Evolutionary conservation across 139 green algal species (phyloP).

Genomic region (Dunaliella primolecta): DNA sequence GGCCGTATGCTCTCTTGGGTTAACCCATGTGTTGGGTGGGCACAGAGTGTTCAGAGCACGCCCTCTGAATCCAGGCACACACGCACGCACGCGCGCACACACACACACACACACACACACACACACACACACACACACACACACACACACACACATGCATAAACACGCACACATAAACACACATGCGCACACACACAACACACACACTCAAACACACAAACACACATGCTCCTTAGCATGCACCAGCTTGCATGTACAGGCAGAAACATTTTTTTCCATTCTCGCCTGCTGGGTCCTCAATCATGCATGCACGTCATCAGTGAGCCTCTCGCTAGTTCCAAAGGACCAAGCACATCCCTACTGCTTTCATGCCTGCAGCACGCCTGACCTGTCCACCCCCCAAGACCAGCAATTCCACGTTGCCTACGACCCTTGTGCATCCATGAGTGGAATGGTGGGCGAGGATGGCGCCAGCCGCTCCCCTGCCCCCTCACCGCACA

Average conservation of each 20-base stretch:
- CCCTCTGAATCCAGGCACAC: neutral
- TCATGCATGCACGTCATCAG: no score
- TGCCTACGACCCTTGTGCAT: conserved; percentile 42
- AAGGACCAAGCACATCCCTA: no score
- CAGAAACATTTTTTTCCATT: neutral
- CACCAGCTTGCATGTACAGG: neutral
- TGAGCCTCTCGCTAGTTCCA: no score
- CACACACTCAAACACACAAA: no score
- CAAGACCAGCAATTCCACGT: conserved; percentile 56
- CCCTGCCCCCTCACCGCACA: conserved; percentile 27
- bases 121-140: neutral
- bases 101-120: neutral
- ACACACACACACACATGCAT: neutral
- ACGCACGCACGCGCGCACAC: neutral
- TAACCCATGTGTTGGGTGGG: no score
- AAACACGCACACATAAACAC: neutral
- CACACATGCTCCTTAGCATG: neutral
- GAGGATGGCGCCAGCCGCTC: conserved; percentile 24
- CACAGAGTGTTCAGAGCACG: no score
- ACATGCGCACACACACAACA: neutral
- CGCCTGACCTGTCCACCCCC: conserved; percentile 47
- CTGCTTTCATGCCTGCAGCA: no score
- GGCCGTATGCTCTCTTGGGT: no score
- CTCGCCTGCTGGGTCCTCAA: neutral
- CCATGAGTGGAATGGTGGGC: conserved; percentile 11